These are phyloP conservation scores for Ophiostoma ulmi DNA, from an alignment of 2,329 filamentous ascomycete genomes.

Conservation along the genomic window DNA sequence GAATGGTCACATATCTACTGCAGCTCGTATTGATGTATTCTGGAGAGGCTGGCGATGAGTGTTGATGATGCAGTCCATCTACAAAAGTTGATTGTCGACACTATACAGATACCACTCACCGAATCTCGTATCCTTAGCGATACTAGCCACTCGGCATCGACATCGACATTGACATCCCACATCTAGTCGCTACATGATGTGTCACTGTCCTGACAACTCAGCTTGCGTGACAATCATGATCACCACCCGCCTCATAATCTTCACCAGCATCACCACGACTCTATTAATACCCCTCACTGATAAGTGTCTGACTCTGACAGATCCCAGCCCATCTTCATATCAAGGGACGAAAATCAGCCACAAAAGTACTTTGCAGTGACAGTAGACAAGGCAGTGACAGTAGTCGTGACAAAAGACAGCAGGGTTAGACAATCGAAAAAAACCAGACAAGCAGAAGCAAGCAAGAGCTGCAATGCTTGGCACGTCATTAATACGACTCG, in stretches of 20 bases:
- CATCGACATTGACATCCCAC: neutral
- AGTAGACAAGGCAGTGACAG: neutral
- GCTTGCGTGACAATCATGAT: neutral
- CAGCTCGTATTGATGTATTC: neutral
- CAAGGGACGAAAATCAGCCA: neutral
- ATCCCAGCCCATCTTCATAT: neutral
- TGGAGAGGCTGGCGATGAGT: neutral
- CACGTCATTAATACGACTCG: neutral
- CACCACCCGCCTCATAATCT: neutral
- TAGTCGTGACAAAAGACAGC: neutral
- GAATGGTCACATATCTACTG: neutral
- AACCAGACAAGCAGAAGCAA: neutral
- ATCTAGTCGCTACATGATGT: neutral
- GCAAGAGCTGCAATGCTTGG: neutral
- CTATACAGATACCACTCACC: neutral
- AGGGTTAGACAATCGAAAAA: neutral
- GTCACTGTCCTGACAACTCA: neutral
- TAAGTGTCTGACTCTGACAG: neutral
- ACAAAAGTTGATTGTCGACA: neutral
- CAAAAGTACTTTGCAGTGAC: neutral
- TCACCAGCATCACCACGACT: neutral
- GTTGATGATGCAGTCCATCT: constrained; percentile 1
- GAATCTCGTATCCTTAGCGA: neutral
- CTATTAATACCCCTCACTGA: neutral
- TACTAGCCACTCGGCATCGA: neutral